Evolutionary conservation across 805 yeast species (phyloP), one percentile per base, ranked within the genome.

Genomic region (Lachancea meyersii): DNA sequence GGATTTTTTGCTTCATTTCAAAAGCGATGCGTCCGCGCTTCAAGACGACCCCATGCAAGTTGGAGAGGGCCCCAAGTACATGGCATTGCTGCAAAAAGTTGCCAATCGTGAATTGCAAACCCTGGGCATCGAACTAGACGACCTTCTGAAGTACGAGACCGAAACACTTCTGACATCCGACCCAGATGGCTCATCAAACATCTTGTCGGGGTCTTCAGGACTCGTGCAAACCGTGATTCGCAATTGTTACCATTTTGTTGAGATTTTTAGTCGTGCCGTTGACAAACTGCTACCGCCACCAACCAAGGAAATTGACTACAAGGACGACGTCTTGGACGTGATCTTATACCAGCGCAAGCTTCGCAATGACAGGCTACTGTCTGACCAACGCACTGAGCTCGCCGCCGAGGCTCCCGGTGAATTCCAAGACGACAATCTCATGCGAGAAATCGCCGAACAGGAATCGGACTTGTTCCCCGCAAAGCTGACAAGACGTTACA

Each of bases 321-420:
- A 80, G 51, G 96, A 87, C 61, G 95, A 86, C 52, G 97, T 93
- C 10, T 68, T 93, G 49, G 98, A 93, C 58, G 94, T 93, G 45
- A 86, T 93, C 44, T 71, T 89, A 51, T 89, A 86, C 58, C 97
- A 93, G 69, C 77, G 99, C 62, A 79, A 75, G 55, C 75, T 86
- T 60, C 76, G 96, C 58, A 91, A 91, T 62, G 77, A 77, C 52
- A 76, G 91, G 48, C 70, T 80, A 27, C 77, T 77, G 43, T 79
- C 77, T 48, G 93, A 84, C 53, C 73, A 76, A 52, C 71, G 76
- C 38, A 82, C 79, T 48, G 88, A 82, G 55, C 65, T 73, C 49
- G 64, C 49, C 31, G 49, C 55, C 16, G 55, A 56, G 17, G 47
- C 52, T 5, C 35, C 41, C 4, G 54, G 51, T 3, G 49, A 52